phyloP scores from a whole-genome alignment of 1,284 basidiomycete genomes.

The Malassezia restricta region DNA sequence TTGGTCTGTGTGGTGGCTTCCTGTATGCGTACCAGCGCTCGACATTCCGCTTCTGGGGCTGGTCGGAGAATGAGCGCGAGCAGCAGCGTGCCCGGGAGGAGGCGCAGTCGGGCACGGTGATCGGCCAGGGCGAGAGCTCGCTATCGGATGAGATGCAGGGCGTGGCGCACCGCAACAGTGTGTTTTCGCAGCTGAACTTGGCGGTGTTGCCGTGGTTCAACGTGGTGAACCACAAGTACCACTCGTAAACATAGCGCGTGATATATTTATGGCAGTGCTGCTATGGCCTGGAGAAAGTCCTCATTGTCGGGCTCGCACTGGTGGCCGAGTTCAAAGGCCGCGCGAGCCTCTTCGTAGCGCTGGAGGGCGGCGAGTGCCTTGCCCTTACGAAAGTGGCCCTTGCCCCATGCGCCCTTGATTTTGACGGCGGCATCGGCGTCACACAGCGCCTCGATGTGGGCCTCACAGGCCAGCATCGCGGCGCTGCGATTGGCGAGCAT shows the following conservation, averaged over 20 bases:
- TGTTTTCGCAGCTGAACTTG: constrained; percentile 60
- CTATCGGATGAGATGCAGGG: constrained; percentile 79
- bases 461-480: constrained; percentile 63
- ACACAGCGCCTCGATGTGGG: constrained; percentile 67
- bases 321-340: constrained; percentile 68
- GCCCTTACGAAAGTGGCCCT: constrained; percentile 86
- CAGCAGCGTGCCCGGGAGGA: constrained; percentile 22
- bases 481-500: constrained; percentile 83
- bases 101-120: constrained; percentile 20
- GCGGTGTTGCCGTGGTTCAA: constrained; percentile 46
- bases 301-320: constrained; percentile 75
- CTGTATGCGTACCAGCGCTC: constrained; percentile 75
- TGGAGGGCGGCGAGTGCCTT: constrained; percentile 71
- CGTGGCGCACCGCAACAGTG: constrained; percentile 76
- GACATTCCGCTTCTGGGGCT: constrained; percentile 79
- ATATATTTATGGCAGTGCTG: constrained; percentile 4
- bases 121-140: constrained; percentile 52
- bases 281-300: constrained; percentile 13
- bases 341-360: constrained; percentile 62
- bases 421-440: constrained; percentile 83
- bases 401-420: constrained; percentile 77
- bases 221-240: constrained; percentile 41
- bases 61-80: constrained; percentile 65
- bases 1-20: constrained; percentile 73
- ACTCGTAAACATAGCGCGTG: constrained; percentile 9